phyloP scores from a whole-genome alignment of 2,329 filamentous ascomycete genomes.

The Bisporella sp. region DNA sequence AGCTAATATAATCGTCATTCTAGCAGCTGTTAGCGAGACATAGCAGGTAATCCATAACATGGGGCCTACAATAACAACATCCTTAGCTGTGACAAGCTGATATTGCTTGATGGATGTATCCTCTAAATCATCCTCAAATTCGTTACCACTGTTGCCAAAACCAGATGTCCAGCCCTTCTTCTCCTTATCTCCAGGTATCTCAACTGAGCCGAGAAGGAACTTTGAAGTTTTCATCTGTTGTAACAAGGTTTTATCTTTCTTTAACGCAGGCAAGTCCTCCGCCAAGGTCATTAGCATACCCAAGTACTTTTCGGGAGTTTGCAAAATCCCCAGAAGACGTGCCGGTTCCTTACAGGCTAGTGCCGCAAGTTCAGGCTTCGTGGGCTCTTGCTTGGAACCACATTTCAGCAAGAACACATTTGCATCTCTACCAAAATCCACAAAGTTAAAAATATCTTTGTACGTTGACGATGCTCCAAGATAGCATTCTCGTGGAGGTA shows the following conservation, averaged over 20 bases:
- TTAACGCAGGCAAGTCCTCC: constrained; percentile 62
- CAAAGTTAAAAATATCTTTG: constrained; percentile 91
- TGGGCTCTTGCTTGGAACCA: constrained; percentile 87
- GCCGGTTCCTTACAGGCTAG: constrained; percentile 81
- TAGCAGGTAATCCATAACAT: not conserved
- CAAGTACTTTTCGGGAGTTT: constrained; percentile 79
- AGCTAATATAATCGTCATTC: constrained; percentile 82
- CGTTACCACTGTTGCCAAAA: constrained; percentile 16
- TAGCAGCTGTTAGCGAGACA: constrained; percentile 7
- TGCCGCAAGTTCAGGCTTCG: constrained; percentile 74
- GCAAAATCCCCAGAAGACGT: constrained; percentile 71
- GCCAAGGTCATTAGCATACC: constrained; percentile 75
- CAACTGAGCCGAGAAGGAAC: constrained; percentile 79
- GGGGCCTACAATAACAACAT: constrained; percentile 56
- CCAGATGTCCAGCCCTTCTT: constrained; percentile 4
- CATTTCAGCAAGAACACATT: constrained; percentile 85
- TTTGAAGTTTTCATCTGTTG: constrained; percentile 65
- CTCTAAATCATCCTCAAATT: constrained; percentile 38
- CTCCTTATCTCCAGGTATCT: constrained; percentile 39
- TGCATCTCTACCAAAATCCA: constrained; percentile 82
- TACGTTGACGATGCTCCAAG: constrained; percentile 66
- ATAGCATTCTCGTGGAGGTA: constrained; percentile 71
- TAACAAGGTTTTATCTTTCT: constrained; percentile 72
- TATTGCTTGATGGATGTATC: constrained; percentile 42
- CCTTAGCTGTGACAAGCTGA: constrained; percentile 62